Percentiles rank a stretch among this genome's conserved stretches.
Conservation (phyloP, 305 asterid genomes). For the Plantago lanceolata region DNA sequence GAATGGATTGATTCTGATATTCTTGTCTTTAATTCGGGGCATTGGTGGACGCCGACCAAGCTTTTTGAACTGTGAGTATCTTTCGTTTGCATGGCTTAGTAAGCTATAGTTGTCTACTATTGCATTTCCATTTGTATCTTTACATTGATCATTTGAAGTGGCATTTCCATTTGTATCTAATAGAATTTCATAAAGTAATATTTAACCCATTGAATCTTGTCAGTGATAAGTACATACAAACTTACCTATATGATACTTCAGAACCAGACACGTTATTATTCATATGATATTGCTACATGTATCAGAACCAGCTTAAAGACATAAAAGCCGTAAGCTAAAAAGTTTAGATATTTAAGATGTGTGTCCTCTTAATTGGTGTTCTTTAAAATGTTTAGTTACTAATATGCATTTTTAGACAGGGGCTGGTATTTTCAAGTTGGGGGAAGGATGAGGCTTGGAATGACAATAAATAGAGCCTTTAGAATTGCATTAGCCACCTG, state of each 20-base stretch:
- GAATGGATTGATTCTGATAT: conserved; percentile 87
- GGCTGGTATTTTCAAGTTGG: conserved; percentile 90
- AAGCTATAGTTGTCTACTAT: background rate
- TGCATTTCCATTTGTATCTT: background rate
- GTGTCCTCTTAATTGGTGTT: background rate
- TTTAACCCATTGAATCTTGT: too few relatives aligned
- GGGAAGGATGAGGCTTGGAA: conserved; percentile 79
- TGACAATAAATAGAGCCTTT: conserved; percentile 67
- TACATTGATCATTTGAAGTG: background rate
- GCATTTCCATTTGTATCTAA: too few relatives aligned
- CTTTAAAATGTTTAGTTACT: conserved; percentile 25
- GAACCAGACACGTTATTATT: too few relatives aligned
- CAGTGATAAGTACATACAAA: too few relatives aligned
- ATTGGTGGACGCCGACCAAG: conserved; percentile 86
- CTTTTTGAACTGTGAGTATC: conserved; percentile 75
- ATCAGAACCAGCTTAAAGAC: background rate
- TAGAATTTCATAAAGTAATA: too few relatives aligned
- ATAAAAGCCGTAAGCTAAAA: background rate
- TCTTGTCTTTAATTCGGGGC: conserved; percentile 81
- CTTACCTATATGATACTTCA: too few relatives aligned
- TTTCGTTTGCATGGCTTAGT: conserved; percentile 3
- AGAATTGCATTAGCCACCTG: conserved; percentile 65
- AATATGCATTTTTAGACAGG: conserved; percentile 68
- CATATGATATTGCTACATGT: too few relatives aligned
- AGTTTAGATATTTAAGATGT: background rate